A percentile compares a stretch with the other conserved stretches of the same genome.
phyloP scores from a whole-genome alignment of 1,284 basidiomycete genomes.

The Cerrena zonata region DNA sequence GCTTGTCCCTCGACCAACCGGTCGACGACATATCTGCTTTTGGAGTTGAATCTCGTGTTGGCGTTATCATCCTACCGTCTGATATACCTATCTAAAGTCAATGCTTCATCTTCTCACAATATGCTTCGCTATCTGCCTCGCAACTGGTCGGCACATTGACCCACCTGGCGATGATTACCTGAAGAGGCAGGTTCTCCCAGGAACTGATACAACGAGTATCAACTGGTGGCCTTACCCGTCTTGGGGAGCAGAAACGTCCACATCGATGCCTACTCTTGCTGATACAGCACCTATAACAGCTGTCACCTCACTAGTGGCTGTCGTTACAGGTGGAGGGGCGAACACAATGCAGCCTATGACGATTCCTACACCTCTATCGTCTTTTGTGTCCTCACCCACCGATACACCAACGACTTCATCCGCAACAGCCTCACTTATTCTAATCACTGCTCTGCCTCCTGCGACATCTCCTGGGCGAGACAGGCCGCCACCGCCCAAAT shows the following conservation, averaged over 20 bases:
- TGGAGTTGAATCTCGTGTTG: constrained; percentile 56
- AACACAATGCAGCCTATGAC: neutral
- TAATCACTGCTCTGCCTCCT: constrained; percentile 39
- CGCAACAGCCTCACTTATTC: constrained; percentile 15
- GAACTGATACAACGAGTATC: constrained; percentile 16
- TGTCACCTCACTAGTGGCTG: neutral
- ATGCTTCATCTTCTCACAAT: neutral
- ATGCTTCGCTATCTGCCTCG: neutral
- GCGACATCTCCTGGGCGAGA: constrained; percentile 21
- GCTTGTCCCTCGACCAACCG: constrained; percentile 55
- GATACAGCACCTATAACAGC: neutral
- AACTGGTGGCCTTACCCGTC: constrained; percentile 30
- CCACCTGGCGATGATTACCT: too few species aligned
- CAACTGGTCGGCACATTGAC: neutral
- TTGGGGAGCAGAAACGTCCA: constrained; percentile 12
- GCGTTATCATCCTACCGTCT: constrained; percentile 33
- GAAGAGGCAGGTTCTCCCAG: neutral
- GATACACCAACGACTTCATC: constrained; percentile 2
- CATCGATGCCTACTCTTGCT: constrained; percentile 2
- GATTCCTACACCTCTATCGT: constrained; percentile 4
- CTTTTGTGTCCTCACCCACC: constrained; percentile 4
- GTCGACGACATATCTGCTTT: constrained; percentile 61
- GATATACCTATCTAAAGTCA: constrained; percentile 14
- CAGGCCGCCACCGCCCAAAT: constrained; percentile 5
- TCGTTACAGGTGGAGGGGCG: neutral